Evolutionary conservation across 1,139 yeast genomes (phyloP).

Genomic region (Lodderomyces elongisporus): DNA sequence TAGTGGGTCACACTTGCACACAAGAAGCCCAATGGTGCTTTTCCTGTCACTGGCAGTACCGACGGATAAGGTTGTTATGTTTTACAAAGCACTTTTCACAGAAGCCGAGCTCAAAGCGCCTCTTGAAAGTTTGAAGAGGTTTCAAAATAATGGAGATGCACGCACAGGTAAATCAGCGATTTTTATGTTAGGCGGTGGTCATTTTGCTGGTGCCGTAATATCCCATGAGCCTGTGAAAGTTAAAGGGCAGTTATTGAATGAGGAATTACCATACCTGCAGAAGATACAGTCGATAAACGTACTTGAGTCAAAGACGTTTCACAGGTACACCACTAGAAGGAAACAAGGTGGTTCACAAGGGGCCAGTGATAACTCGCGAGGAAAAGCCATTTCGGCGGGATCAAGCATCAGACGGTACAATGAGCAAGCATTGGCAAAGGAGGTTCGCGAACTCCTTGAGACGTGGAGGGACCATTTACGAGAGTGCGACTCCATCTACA

Average conservation of each 20-base stretch:
- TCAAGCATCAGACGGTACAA: constrained; percentile 83
- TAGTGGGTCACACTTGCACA: constrained; percentile 50
- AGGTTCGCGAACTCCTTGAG: constrained; percentile 61
- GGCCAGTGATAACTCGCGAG: constrained; percentile 85
- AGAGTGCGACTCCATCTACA: constrained; percentile 64
- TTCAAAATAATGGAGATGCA: constrained; percentile 8
- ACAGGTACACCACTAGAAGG: constrained; percentile 90
- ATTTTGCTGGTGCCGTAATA: constrained; percentile 92
- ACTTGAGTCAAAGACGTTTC: constrained; percentile 79
- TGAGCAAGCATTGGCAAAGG: constrained; percentile 76
- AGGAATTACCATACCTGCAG: constrained; percentile 33
- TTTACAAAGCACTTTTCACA: constrained; percentile 63
- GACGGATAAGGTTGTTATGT: constrained; percentile 51
- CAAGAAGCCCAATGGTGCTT: constrained; percentile 58
- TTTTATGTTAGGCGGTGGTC: constrained; percentile 97
- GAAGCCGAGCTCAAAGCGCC: constrained; percentile 35
- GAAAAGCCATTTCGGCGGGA: constrained; percentile 97
- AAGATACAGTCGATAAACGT: constrained; percentile 62
- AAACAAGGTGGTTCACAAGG: constrained; percentile 98
- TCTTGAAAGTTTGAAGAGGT: constrained; percentile 26
- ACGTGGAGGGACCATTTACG: constrained; percentile 60
- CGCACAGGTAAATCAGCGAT: constrained; percentile 53
- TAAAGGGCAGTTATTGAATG: constrained; percentile 48
- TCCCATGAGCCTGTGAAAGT: constrained; percentile 60
- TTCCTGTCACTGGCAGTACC: constrained; percentile 48